These are phyloP conservation scores for Stereocaulon alpinum DNA, from an alignment of 495 filamentous ascomycete genomes.

Conservation along the genomic window DNA sequence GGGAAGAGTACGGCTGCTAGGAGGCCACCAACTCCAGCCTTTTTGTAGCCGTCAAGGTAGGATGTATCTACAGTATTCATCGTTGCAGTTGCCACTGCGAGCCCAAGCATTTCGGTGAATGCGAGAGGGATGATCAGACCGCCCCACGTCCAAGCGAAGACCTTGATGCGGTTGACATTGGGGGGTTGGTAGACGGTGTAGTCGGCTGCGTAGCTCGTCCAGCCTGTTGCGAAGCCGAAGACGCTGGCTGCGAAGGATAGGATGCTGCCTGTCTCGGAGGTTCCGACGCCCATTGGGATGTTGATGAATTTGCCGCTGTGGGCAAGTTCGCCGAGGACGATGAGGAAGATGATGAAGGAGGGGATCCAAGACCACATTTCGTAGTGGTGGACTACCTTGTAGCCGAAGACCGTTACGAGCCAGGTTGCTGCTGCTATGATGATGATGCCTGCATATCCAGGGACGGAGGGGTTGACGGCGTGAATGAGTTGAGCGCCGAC, in stretches of 20 bases:
- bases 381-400: conserved; percentile 71
- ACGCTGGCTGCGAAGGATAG: conserved; percentile 66
- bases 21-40: conserved; percentile 59
- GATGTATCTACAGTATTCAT: conserved; percentile 38
- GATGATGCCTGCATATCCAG: conserved; percentile 67
- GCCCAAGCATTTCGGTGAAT: conserved; percentile 72
- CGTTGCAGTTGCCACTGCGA: conserved; percentile 60
- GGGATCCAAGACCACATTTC: conserved; percentile 76
- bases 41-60: conserved; percentile 50
- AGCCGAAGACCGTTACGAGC: conserved; percentile 63
- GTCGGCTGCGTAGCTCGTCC: conserved; percentile 71
- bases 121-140: conserved; percentile 63
- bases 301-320: conserved; percentile 64
- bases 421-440: conserved; percentile 65
- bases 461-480: conserved; percentile 60
- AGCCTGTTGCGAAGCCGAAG: conserved; percentile 71
- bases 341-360: conserved; percentile 65
- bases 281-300: conserved; percentile 53
- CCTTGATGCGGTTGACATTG: conserved; percentile 42
- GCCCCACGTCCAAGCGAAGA: conserved; percentile 60
- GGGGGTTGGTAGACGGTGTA: conserved; percentile 76
- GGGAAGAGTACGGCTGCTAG: conserved; percentile 56
- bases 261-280: conserved; percentile 50
- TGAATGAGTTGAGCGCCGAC: conserved; percentile 76
- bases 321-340: conserved; percentile 63